Conservation (phyloP, 208 protist species). For the Crithidia acanthocephali region DNA sequence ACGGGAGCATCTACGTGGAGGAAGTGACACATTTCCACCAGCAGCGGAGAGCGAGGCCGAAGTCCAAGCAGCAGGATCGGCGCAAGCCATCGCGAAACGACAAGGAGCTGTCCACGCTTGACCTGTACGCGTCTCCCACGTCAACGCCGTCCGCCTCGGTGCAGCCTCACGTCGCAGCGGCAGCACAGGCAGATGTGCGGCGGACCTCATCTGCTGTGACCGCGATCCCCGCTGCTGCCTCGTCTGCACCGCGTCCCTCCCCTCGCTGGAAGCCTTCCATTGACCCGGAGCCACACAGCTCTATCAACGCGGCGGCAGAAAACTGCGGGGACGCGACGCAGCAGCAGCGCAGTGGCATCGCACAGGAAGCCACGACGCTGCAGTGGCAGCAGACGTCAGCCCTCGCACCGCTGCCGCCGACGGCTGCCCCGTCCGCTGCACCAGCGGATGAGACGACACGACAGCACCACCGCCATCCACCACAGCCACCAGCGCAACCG, state of each 20-base stretch:
- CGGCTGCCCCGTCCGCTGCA: not conserved
- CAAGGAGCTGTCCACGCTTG: not conserved
- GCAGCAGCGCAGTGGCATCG: not conserved
- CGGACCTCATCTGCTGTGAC: not conserved
- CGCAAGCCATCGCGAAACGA: not conserved
- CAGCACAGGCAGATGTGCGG: not conserved
- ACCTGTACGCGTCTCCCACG: not conserved
- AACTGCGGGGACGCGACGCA: not conserved
- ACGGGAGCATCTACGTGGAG: not conserved
- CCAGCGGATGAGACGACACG: not conserved
- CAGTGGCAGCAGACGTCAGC: conserved; percentile 2
- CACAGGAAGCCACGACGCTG: not conserved
- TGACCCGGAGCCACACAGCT: conserved; percentile 3
- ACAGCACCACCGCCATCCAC: too few species aligned
- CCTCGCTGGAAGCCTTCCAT: conserved; percentile 4
- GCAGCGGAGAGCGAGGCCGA: not conserved
- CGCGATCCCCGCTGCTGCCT: not conserved
- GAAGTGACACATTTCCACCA: not conserved
- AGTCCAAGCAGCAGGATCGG: not conserved
- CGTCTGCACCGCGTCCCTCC: not conserved
- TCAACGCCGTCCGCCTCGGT: not conserved
- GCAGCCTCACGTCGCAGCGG: not conserved
- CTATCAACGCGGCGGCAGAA: not conserved
- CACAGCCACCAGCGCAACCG: too few species aligned
- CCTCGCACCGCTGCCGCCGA: not conserved